A percentile compares a stretch with the other conserved stretches of the same genome.
Conservation (phyloP, 768 basidiomycete genomes). For the Sistotremastrum suecicum region DNA sequence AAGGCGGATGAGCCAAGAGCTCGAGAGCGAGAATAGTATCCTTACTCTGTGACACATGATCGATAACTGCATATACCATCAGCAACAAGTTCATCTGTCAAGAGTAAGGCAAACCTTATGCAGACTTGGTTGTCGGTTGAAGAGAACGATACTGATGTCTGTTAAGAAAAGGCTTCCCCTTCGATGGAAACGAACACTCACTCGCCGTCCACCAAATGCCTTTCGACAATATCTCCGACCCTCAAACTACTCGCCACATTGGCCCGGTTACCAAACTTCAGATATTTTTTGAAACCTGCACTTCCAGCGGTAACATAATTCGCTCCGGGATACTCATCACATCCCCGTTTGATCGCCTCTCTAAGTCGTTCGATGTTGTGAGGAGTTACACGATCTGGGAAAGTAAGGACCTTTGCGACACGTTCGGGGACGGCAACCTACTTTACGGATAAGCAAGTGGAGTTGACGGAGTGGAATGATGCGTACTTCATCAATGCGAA, state of each 20-base stretch:
- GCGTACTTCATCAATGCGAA: constrained; percentile 81
- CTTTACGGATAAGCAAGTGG: background rate
- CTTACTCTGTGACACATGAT: constrained; percentile 95
- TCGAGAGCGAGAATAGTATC: background rate
- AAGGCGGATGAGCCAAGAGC: background rate
- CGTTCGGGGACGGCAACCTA: constrained; percentile 85
- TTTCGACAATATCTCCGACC: constrained; percentile 86
- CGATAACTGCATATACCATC: constrained; percentile 46
- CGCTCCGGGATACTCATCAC: constrained; percentile 87
- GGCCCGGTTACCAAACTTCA: constrained; percentile 73
- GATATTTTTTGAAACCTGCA: constrained; percentile 70
- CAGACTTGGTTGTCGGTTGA: constrained; percentile 97
- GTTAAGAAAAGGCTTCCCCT: background rate
- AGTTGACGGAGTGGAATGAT: constrained; percentile 5
- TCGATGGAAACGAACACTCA: constrained; percentile 14
- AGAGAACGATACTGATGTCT: constrained; percentile 56
- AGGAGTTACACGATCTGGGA: constrained; percentile 86
- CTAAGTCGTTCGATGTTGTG: constrained; percentile 76
- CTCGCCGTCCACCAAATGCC: constrained; percentile 92
- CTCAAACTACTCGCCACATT: constrained; percentile 70
- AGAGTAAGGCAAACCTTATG: constrained; percentile 45
- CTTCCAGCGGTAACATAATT: constrained; percentile 82
- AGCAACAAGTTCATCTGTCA: constrained; percentile 1
- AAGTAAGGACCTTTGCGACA: constrained; percentile 89
- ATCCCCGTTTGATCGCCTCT: constrained; percentile 73